Conservation (phyloP, 139 green algal species). For the Chlorella sp. region DNA sequence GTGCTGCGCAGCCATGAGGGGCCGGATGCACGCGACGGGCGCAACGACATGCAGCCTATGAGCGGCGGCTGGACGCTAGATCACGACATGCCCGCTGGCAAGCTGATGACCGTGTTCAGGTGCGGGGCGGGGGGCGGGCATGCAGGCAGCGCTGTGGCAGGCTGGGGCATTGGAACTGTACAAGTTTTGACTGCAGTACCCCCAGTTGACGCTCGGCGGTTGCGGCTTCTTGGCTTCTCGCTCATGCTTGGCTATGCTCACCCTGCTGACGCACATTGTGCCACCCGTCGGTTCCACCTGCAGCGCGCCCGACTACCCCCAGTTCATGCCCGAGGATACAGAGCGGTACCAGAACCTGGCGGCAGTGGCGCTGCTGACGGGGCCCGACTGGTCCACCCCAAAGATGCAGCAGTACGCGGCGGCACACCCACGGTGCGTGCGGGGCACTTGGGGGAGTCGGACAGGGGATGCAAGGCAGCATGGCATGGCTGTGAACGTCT, state of each 20-base stretch:
- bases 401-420: conserved; percentile 71
- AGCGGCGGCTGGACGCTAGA: conserved; percentile 84
- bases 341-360: conserved; percentile 74
- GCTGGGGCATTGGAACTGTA: no score
- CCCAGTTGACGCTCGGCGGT: no score
- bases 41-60: conserved; percentile 78
- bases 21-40: conserved; percentile 88
- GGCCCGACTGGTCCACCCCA: conserved; percentile 63
- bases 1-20: conserved; percentile 90
- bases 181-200: no score
- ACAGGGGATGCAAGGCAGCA: background rate
- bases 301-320: conserved; percentile 94
- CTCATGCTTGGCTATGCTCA: background rate
- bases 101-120: conserved; percentile 38
- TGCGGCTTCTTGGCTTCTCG: no score
- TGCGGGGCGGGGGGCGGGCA: background rate
- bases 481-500: no score
- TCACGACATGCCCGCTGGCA: conserved; percentile 65
- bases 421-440: conserved; percentile 59
- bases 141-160: no score
- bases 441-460: background rate
- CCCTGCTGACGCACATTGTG: background rate
- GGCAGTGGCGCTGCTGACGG: conserved; percentile 74
- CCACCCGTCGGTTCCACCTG: conserved; percentile 77
- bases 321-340: conserved; percentile 59